Evolutionary conservation across 345 rosid species (phyloP).

Genomic region (Pelargonium nanum): DNA sequence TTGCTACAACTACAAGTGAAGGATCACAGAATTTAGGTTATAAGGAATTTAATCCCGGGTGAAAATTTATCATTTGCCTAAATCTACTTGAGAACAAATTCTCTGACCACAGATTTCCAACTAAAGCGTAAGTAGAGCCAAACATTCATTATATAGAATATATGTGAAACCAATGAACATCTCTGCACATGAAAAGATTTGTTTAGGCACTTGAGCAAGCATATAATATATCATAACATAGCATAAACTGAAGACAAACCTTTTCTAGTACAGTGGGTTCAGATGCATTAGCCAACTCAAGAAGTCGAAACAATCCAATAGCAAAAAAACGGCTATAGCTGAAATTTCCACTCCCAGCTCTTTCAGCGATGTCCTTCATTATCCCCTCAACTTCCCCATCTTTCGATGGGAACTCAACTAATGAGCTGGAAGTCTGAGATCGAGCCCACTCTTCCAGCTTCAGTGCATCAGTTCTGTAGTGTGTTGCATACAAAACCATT

Average conservation of each 20-base stretch:
- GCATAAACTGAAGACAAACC: slow-evolving; percentile 29
- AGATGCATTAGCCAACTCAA: slow-evolving; percentile 80
- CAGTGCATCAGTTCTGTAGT: slow-evolving; percentile 58
- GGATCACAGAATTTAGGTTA: no score
- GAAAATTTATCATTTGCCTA: no score
- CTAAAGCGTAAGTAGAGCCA: no score
- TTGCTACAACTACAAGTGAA: no score
- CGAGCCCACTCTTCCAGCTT: slow-evolving; percentile 93
- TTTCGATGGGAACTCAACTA: slow-evolving; percentile 58
- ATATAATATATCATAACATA: not conserved
- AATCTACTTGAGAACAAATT: no score
- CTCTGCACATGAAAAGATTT: not conserved
- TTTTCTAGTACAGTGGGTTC: slow-evolving; percentile 80
- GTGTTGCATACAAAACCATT: slow-evolving; percentile 6
- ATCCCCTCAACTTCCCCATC: slow-evolving; percentile 79
- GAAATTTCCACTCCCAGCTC: slow-evolving; percentile 66
- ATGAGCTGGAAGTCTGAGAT: slow-evolving; percentile 52
- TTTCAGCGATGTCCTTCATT: slow-evolving; percentile 69
- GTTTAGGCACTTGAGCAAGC: not conserved
- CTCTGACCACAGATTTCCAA: no score
- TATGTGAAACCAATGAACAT: no score
- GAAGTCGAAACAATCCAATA: slow-evolving; percentile 88
- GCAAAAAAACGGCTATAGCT: slow-evolving; percentile 99
- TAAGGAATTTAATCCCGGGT: no score
- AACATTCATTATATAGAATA: not conserved